These are phyloP conservation scores for Talaromyces verruculosus DNA, from an alignment of 2,329 filamentous ascomycete species.

Conservation along the genomic window DNA sequence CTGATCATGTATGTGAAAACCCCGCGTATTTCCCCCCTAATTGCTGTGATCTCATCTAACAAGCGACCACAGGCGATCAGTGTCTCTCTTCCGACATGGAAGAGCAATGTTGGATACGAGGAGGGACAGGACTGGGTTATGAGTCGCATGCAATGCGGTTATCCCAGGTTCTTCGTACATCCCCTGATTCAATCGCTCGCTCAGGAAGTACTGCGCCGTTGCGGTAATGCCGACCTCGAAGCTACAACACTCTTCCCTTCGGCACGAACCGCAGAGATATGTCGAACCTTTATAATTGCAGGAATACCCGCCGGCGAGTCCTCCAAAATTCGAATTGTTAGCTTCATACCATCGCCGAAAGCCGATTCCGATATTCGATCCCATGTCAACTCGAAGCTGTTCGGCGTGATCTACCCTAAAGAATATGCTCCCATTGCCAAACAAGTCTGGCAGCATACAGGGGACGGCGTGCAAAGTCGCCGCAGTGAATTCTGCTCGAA, in stretches of 20 bases:
- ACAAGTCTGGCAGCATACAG: constrained; percentile 95
- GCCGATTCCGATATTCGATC: constrained; percentile 46
- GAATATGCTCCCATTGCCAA: constrained; percentile 74
- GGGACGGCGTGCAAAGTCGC: constrained; percentile 87
- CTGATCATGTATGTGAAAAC: constrained; percentile 65
- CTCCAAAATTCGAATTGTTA: constrained; percentile 56
- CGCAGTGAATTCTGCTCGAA: constrained; percentile 84
- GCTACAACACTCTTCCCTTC: constrained; percentile 81
- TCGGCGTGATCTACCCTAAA: constrained; percentile 69
- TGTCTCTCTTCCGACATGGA: constrained; percentile 93
- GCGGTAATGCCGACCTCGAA: constrained; percentile 57
- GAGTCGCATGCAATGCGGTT: constrained; percentile 81
- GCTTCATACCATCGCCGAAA: constrained; percentile 59
- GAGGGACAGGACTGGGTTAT: constrained; percentile 88
- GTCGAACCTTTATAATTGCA: constrained; percentile 67
- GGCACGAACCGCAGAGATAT: constrained; percentile 65
- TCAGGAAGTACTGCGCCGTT: constrained; percentile 62
- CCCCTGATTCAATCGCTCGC: constrained; percentile 75
- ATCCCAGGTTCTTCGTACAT: constrained; percentile 94
- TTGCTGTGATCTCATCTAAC: constrained; percentile 2
- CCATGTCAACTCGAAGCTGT: constrained; percentile 59
- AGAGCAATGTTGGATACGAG: constrained; percentile 86
- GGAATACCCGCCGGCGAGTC: constrained; percentile 34
- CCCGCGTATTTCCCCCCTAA: neutral
- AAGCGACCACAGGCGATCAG: constrained; percentile 71